Evolutionary conservation across 2,329 filamentous ascomycete species (phyloP), one percentile per base, ranked within the genome.

Genomic region (Claviceps africana): DNA sequence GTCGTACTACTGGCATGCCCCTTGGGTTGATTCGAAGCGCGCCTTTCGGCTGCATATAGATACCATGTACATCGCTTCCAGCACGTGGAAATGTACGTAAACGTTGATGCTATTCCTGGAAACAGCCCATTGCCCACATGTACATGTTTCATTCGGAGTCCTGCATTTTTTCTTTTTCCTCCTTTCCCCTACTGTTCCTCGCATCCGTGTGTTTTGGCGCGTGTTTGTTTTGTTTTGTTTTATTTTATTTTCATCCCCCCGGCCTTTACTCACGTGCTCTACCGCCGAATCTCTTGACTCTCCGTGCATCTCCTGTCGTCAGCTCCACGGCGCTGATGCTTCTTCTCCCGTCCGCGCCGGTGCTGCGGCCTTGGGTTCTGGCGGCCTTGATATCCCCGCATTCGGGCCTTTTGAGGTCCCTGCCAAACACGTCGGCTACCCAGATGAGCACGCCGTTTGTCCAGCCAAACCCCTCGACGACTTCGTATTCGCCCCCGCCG

Each of bases 401-500:
- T 46, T 82, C 68, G 0, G 82, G 81, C 28, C 75, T 67, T 57
- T 63, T 70, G 53, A 85, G 63, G 57, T 72, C 65, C 59, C 73
- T 70, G 13, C 71, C 76, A 65, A 85, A 86, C 8, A 72, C 72
- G 59, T 85, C 82, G 9, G 75, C 80, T 1, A 74, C 71, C 81
- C 81, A 85, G 50, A 86, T 77, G 31, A 85, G 63, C 50, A 85
- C 81, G 31, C 82, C 82, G 57, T 85, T 85, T 1, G 78, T 79
- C 82, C 82, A 86, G 7, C 82, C 82, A 58, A 86, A 86, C 1
- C 82, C 82, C 65, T 84, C 79, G 2, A 84, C 82, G 6, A 85
- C 82, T 51, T 77, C 74, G 62, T 85, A 85, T 69, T 85, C 82
- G 56, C 82, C 82, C 6, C 82, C 82, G 7, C 78, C 69, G 30